Evolutionary conservation across 805 yeast species (phyloP).

Genomic region (Starmera pachycereana): DNA sequence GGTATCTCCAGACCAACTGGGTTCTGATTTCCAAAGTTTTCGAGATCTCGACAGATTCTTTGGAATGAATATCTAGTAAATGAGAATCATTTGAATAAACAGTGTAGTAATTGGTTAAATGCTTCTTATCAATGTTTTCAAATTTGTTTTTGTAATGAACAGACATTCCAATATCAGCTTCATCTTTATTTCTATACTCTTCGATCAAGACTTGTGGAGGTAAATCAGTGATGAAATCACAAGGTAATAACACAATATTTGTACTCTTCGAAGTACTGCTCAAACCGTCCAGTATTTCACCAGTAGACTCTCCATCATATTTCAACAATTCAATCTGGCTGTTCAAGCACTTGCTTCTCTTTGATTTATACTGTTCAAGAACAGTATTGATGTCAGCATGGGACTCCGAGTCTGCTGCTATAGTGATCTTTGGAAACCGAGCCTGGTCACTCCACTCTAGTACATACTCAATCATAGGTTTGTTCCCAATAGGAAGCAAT

Average conservation of each 20-base stretch:
- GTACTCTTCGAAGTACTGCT: constrained; percentile 33
- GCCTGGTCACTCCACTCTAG: constrained; percentile 91
- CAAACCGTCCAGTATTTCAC: constrained; percentile 47
- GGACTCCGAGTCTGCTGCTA: constrained; percentile 45
- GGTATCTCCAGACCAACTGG: constrained; percentile 83
- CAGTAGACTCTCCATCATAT: constrained; percentile 44
- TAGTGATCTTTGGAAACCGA: constrained; percentile 57
- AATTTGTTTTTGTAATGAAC: constrained; percentile 67
- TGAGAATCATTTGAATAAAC: constrained; percentile 44
- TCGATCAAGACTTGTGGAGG: constrained; percentile 87
- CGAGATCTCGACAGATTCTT: constrained; percentile 56
- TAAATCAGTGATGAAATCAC: constrained; percentile 87
- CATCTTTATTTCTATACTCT: constrained; percentile 64
- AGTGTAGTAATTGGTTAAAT: constrained; percentile 57
- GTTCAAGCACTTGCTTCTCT: constrained; percentile 24
- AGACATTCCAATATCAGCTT: constrained; percentile 59
- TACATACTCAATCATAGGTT: constrained; percentile 79
- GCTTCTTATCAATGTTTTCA: constrained; percentile 73
- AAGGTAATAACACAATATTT: constrained; percentile 71
- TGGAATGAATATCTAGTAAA: constrained; percentile 64
- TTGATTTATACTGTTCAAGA: constrained; percentile 35
- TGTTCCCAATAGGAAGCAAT: constrained; percentile 78
- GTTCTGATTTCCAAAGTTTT: constrained; percentile 72
- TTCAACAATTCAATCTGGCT: constrained; percentile 31
- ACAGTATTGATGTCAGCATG: constrained; percentile 36